These are phyloP conservation scores for Pleurotus salmoneostramineus DNA, from an alignment of 768 basidiomycete genomes.

Conservation along the genomic window DNA sequence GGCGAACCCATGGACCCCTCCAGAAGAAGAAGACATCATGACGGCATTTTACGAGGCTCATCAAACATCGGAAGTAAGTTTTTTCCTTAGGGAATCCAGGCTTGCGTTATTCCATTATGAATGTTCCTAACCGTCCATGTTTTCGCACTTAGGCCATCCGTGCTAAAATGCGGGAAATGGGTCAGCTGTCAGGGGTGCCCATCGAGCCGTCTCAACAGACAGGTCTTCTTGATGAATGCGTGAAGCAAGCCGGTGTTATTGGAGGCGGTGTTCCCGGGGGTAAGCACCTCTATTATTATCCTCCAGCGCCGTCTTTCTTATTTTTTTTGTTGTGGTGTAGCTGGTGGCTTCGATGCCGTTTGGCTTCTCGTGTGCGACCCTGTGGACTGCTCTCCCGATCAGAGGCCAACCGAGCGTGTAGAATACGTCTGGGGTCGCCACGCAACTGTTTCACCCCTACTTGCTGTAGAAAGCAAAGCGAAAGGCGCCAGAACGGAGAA, in stretches of 20 bases:
- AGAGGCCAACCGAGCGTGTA: slow-evolving; percentile 53
- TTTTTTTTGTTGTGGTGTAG: slow-evolving; percentile 42
- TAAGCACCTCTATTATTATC: slow-evolving; percentile 32
- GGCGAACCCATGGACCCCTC: slow-evolving; percentile 50
- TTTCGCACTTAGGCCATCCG: slow-evolving; percentile 81
- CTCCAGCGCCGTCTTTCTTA: neutral
- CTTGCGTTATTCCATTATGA: neutral
- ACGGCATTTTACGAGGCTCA: slow-evolving; percentile 57
- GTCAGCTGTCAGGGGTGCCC: slow-evolving; percentile 66
- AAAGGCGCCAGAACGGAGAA: slow-evolving; percentile 64
- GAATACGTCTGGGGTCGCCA: slow-evolving; percentile 69
- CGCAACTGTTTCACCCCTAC: slow-evolving; percentile 67
- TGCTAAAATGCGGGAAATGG: slow-evolving; percentile 80
- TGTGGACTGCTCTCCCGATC: slow-evolving; percentile 35
- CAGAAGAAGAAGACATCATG: slow-evolving; percentile 39
- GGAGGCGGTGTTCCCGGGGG: slow-evolving; percentile 97
- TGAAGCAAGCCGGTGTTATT: slow-evolving; percentile 77
- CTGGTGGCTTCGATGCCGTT: slow-evolving; percentile 96
- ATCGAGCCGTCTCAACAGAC: slow-evolving; percentile 94
- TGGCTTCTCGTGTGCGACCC: slow-evolving; percentile 86
- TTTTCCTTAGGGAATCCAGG: neutral
- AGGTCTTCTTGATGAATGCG: slow-evolving; percentile 71
- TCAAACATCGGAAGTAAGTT: slow-evolving; percentile 51
- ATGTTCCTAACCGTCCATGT: no score
- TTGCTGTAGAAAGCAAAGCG: slow-evolving; percentile 63